Evolutionary conservation across 352 stramenopile genomes (phyloP).

Genomic region (Phytopythium aichiense): DNA sequence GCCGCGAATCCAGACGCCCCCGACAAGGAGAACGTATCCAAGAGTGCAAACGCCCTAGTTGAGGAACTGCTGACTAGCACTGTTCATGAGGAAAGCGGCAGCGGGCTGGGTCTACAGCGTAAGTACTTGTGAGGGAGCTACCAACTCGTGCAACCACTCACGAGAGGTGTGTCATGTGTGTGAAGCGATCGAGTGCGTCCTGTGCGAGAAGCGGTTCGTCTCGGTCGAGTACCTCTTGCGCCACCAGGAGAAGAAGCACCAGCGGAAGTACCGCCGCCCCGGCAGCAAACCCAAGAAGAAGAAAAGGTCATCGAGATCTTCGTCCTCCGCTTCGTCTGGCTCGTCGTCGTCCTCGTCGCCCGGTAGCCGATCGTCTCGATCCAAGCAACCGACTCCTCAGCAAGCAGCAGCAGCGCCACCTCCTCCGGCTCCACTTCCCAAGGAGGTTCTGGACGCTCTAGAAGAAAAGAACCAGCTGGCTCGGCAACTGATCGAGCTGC

Average conservation of each 20-base stretch:
- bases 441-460: conserved; percentile 40
- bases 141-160: background rate
- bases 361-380: conserved; percentile 7
- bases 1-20: conserved; percentile 7
- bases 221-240: conserved; percentile 67
- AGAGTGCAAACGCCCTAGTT: conserved; percentile 26
- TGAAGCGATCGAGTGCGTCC: conserved; percentile 43
- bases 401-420: background rate
- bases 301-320: conserved; percentile 13
- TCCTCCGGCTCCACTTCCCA: conserved; percentile 15
- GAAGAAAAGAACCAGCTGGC: conserved; percentile 56
- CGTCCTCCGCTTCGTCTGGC: background rate
- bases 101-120: background rate
- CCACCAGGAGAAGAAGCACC: conserved; percentile 65
- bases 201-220: conserved; percentile 77
- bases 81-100: background rate
- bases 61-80: conserved; percentile 25
- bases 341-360: conserved; percentile 9
- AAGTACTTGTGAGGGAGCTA: background rate
- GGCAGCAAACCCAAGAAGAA: conserved; percentile 16
- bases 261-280: conserved; percentile 1
- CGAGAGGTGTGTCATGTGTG: background rate
- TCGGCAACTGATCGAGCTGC: conserved; percentile 50
- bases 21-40: conserved; percentile 37
- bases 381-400: background rate